phyloP scores from a whole-genome alignment of 1,284 basidiomycete species.

The Microstroma glucosiphilum region DNA sequence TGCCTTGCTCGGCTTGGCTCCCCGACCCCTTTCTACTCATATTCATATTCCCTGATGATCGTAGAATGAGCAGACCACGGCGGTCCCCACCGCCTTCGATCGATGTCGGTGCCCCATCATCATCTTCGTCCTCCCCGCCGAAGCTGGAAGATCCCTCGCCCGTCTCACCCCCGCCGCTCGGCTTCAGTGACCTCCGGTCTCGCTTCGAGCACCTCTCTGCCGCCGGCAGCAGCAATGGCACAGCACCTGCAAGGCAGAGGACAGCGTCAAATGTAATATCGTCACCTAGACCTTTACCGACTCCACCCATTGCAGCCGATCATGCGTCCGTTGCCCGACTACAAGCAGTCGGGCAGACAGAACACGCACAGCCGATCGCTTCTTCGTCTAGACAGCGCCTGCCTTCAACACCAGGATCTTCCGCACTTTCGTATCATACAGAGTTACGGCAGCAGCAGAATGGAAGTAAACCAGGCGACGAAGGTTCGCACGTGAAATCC shows the following conservation, averaged over 20 bases:
- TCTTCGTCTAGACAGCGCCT: neutral
- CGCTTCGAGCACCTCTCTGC: conserved; percentile 5
- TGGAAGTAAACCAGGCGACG: no score
- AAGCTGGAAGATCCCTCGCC: neutral
- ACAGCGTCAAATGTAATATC: no score
- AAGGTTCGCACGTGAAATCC: no score
- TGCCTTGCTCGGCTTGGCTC: neutral
- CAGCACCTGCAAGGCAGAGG: no score
- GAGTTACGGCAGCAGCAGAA: no score
- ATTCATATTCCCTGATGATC: neutral
- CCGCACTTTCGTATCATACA: no score
- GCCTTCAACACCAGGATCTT: neutral
- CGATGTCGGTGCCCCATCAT: neutral
- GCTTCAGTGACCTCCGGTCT: conserved; percentile 1
- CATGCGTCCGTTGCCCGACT: no score
- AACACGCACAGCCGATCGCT: neutral
- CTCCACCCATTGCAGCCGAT: no score
- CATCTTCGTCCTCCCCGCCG: neutral
- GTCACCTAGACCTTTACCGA: no score
- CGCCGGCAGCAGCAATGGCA: neutral
- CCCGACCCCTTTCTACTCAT: neutral
- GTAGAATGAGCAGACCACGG: neutral
- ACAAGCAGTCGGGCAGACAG: no score
- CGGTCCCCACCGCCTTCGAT: neutral
- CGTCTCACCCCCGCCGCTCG: neutral